Evolutionary conservation across 345 rosid genomes (phyloP), one percentile per base, ranked within the genome.

Genomic region (Melaleuca alternifolia): DNA sequence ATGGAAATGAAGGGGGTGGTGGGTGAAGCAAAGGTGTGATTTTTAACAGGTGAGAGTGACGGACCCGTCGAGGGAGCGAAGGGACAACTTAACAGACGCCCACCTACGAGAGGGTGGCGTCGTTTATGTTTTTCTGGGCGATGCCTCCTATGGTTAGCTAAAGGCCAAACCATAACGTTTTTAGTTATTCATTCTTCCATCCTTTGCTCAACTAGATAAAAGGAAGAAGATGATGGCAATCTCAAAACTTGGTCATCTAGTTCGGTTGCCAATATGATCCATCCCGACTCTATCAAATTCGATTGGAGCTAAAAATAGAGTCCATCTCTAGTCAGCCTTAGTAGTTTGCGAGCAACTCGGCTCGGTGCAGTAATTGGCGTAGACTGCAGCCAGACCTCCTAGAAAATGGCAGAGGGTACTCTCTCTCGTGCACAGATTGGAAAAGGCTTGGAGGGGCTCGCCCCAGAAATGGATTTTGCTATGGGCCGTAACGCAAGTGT

Each of bases 31-130:
- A 52, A 48, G 54, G 20, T 3, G 51, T 11, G 83, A 54, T 12
- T 18, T 71, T 30, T 52, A 51, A 57, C 46, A 48, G 50, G 7
- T 6, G n/a, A 26, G 37, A n/a, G 57, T 20, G 94, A 87, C 96
- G 95, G 98, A 94, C 96, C 92, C 92, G 93, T 92, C 96, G 98
- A 95, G 93, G 93, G 50, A 85, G 89, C 82, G 91, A 94, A 94
- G 88, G 89, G 94, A 89, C 93, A 86, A 10, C 37, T 33, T 82
- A 7, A 37, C 30, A 59, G 18, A 83, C 48, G 5, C 62, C 28
- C 24, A 54, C 84, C 13, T 48, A 3, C 87, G 54, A 44, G 37
- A 0, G 8, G 51, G 11, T 46, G 50, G 65, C 20, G 83, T 53
- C 51, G 84, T 41, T 33, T 76, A 26, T 20, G 51, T 50, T 30